phyloP scores from a whole-genome alignment of 148 eudicot genomes.

The Chenopodium album region DNA sequence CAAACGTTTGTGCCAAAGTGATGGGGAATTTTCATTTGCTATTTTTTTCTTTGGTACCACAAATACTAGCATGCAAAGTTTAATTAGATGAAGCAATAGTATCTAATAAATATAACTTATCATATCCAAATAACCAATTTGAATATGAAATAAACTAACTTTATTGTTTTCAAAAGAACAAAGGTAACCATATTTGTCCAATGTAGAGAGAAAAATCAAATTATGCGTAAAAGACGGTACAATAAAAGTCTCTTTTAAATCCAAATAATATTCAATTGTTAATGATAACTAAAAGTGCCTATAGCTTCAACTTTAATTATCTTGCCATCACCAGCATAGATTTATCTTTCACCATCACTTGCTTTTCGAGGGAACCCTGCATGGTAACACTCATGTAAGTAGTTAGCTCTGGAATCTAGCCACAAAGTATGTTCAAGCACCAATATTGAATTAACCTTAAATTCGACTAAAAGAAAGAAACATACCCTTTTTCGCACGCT shows the following conservation, averaged over 20 bases:
- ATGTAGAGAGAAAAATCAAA: slow-evolving; percentile 3
- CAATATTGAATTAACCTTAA: neutral
- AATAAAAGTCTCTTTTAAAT: slow-evolving; percentile 13
- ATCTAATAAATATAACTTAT: neutral
- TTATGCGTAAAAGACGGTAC: slow-evolving; percentile 12
- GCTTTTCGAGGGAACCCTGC: neutral
- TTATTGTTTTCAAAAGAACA: slow-evolving; percentile 14
- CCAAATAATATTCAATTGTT: neutral
- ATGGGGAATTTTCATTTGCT: neutral
- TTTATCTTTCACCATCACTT: neutral
- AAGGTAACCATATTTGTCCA: slow-evolving; percentile 10
- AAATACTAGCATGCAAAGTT: neutral
- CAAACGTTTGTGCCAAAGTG: neutral
- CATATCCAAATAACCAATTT: neutral
- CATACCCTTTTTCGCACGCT: neutral
- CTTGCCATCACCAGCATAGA: slow-evolving; percentile 6
- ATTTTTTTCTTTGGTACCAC: slow-evolving; percentile 3
- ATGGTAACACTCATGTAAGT: neutral
- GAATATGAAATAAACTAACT: slow-evolving; percentile 1
- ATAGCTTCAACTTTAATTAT: neutral
- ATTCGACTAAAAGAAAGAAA: neutral
- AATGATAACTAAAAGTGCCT: neutral
- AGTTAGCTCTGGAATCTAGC: neutral
- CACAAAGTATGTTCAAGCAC: neutral
- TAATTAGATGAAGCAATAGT: neutral